These are phyloP conservation scores for Thamnidium elegans DNA, from an alignment of 192 early-diverging fungal species.

Conservation along the genomic window DNA sequence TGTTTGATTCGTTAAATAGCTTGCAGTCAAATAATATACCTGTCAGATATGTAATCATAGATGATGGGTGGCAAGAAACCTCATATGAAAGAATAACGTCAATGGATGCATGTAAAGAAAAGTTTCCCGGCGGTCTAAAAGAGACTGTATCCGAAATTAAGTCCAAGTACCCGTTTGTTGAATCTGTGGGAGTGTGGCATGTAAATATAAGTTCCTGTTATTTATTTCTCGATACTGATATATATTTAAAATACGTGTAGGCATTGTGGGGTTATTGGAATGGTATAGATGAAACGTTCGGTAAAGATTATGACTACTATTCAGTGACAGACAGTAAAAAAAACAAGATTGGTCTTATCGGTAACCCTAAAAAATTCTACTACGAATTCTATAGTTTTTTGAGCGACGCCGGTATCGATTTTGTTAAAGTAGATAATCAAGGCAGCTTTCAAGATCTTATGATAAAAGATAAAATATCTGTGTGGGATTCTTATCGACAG, in stretches of 20 bases:
- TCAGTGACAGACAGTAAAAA: neutral
- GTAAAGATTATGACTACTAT: neutral
- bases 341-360: constrained; percentile 23
- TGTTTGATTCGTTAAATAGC: constrained; percentile 13
- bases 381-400: constrained; percentile 52
- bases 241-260: constrained; percentile 1
- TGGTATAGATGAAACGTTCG: constrained; percentile 42
- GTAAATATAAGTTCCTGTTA: constrained; percentile 2
- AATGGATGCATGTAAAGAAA: constrained; percentile 29
- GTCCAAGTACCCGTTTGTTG: constrained; percentile 26
- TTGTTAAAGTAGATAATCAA: constrained; percentile 59
- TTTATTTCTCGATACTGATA: neutral
- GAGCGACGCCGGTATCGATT: constrained; percentile 38
- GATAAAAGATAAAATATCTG: constrained; percentile 4
- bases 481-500: constrained; percentile 41
- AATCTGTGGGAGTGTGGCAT: constrained; percentile 54
- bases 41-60: constrained; percentile 41
- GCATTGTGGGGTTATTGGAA: constrained; percentile 59
- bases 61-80: constrained; percentile 55
- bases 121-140: constrained; percentile 47
- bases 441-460: constrained; percentile 41
- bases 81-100: constrained; percentile 26
- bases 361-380: constrained; percentile 39
- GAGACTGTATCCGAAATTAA: constrained; percentile 23
- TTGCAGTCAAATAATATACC: constrained; percentile 14